Evolutionary conservation across 2,329 filamentous ascomycete species (phyloP).

Genomic region (Aspergillus pseudotamarii): DNA sequence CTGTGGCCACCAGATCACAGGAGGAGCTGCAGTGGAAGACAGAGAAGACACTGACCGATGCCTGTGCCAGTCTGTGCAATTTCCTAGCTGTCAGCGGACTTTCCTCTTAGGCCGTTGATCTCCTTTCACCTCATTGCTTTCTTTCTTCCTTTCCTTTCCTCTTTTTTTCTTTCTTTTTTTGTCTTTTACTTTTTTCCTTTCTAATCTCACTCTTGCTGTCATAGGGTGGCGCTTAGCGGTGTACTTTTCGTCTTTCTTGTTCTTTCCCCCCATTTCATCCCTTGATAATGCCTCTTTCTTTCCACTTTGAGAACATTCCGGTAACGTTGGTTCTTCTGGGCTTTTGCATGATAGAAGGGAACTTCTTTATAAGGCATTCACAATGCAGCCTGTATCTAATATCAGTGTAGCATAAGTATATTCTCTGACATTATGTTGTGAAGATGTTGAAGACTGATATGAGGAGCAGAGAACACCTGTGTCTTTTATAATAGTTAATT

Average conservation of each 20-base stretch:
- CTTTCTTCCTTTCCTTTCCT: constrained; percentile 5
- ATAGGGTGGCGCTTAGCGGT: constrained; percentile 11
- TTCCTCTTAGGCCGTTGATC: constrained; percentile 19
- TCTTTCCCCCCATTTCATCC: neutral
- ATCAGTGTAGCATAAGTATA: constrained; percentile 8
- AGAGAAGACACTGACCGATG: constrained; percentile 40
- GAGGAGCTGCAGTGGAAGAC: constrained; percentile 58
- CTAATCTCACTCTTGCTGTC: neutral
- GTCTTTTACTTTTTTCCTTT: constrained; percentile 4
- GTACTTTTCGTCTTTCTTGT: neutral
- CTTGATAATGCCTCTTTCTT: constrained; percentile 1
- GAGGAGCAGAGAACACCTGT: neutral
- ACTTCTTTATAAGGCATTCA: constrained; percentile 1
- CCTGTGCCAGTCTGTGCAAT: constrained; percentile 42
- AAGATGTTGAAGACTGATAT: neutral
- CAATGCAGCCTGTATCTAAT: constrained; percentile 8
- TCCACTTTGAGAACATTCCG: neutral
- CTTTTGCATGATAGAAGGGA: constrained; percentile 19
- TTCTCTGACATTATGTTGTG: neutral
- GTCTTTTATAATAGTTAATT: constrained; percentile 5
- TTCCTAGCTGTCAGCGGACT: constrained; percentile 38
- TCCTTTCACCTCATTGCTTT: neutral
- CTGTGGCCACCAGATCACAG: constrained; percentile 41
- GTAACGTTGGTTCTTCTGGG: neutral
- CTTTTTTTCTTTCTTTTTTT: constrained; percentile 1